These are phyloP conservation scores for Apiospora marii DNA, from an alignment of 2,329 filamentous ascomycete species.

Conservation along the genomic window DNA sequence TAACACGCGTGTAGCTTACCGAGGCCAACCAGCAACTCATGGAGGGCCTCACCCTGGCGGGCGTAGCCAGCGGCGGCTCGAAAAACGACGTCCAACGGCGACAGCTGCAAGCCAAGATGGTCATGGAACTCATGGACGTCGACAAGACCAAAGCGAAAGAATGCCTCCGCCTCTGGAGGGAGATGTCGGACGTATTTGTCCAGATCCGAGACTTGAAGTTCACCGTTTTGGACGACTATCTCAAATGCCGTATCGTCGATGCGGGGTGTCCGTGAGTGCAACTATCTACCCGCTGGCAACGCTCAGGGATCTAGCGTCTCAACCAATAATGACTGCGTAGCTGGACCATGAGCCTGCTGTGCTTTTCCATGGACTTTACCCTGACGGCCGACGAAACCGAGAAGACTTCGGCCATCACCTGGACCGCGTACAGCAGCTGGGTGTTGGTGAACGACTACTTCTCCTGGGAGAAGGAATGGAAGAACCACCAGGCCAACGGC, in stretches of 20 bases:
- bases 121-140: neutral
- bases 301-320: too few relatives aligned
- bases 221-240: neutral
- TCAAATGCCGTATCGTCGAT: neutral
- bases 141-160: neutral
- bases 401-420: neutral
- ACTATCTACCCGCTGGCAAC: too few relatives aligned
- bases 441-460: neutral
- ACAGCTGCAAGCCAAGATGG: neutral
- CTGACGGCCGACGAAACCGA: neutral
- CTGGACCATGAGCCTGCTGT: neutral
- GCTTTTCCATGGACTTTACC: neutral
- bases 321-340: neutral
- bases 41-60: neutral
- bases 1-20: neutral
- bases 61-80: neutral
- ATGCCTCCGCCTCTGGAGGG: neutral
- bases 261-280: neutral
- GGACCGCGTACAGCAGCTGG: neutral
- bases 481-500: neutral
- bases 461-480: neutral
- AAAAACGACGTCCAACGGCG: neutral
- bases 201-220: slow-evolving; percentile 10
- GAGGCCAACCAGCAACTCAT: neutral
- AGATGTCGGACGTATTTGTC: slow-evolving; percentile 14